Conservation (phyloP, 2,329 filamentous ascomycete species). For the Graphiopsis chlorocephala region DNA sequence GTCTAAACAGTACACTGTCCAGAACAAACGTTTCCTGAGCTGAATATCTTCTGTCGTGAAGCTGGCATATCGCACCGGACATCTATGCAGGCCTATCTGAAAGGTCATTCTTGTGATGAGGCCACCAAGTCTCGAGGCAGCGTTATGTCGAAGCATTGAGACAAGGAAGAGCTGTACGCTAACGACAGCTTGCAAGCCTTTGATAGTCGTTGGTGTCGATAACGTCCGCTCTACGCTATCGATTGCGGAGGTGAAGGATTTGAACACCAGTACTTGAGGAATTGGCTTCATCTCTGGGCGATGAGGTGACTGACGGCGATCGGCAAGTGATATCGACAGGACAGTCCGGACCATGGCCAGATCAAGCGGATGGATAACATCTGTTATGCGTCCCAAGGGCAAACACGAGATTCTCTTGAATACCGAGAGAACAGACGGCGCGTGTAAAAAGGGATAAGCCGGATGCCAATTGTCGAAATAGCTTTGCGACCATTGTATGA, state of each 20-base stretch:
- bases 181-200: slow-evolving; percentile 51
- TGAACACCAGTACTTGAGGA: slow-evolving; percentile 47
- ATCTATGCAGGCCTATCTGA: slow-evolving; percentile 59
- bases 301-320: slow-evolving; percentile 45
- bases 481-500: slow-evolving; percentile 50
- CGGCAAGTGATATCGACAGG: slow-evolving; percentile 54
- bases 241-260: slow-evolving; percentile 50
- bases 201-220: slow-evolving; percentile 47
- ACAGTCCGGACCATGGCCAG: slow-evolving; percentile 48
- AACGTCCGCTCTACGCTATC: slow-evolving; percentile 49
- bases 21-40: slow-evolving; percentile 54
- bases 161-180: slow-evolving; percentile 55
- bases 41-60: slow-evolving; percentile 49
- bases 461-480: slow-evolving; percentile 61
- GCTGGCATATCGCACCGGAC: slow-evolving; percentile 52
- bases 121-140: slow-evolving; percentile 56
- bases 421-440: slow-evolving; percentile 48
- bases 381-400: slow-evolving; percentile 15
- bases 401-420: slow-evolving; percentile 47
- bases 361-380: slow-evolving; percentile 37
- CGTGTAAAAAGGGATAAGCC: slow-evolving; percentile 56
- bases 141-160: slow-evolving; percentile 56
- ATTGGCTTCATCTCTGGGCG: slow-evolving; percentile 30
- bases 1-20: slow-evolving; percentile 57
- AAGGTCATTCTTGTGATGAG: slow-evolving; percentile 55